Evolutionary conservation across 140 eudicot species (phyloP).

Genomic region (Anethum foeniculum): DNA sequence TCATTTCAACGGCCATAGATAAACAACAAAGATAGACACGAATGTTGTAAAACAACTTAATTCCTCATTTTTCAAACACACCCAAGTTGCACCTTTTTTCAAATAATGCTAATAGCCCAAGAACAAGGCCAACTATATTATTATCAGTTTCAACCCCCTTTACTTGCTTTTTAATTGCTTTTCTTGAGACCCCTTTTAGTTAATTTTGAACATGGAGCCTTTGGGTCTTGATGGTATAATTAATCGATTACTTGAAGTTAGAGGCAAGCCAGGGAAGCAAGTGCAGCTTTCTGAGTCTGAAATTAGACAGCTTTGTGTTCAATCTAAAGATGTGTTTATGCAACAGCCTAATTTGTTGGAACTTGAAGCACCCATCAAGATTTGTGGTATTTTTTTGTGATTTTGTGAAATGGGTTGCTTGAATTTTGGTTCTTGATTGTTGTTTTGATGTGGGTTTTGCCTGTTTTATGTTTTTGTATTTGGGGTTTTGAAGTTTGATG

Average conservation of each 20-base stretch:
- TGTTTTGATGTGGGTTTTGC: neutral
- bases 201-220: constrained; percentile 28
- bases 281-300: constrained; percentile 62
- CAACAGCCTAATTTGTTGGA: constrained; percentile 59
- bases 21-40: neutral
- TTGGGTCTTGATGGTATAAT: constrained; percentile 52
- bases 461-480: neutral
- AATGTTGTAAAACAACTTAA: too few relatives aligned
- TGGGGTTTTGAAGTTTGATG: neutral
- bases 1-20: neutral
- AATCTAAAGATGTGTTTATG: constrained; percentile 50
- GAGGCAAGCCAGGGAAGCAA: constrained; percentile 50
- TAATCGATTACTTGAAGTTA: constrained; percentile 43
- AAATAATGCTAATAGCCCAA: neutral
- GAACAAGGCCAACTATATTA: neutral
- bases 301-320: constrained; percentile 61
- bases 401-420: neutral
- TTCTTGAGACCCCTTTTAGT: neutral
- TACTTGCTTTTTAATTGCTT: neutral
- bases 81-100: neutral
- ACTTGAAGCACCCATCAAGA: constrained; percentile 77
- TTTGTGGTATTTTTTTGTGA: constrained; percentile 48
- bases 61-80: neutral
- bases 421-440: neutral
- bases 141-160: neutral